Evolutionary conservation across 2,329 filamentous ascomycete genomes (phyloP).

Genomic region (Ascochyta clinopodiicola): DNA sequence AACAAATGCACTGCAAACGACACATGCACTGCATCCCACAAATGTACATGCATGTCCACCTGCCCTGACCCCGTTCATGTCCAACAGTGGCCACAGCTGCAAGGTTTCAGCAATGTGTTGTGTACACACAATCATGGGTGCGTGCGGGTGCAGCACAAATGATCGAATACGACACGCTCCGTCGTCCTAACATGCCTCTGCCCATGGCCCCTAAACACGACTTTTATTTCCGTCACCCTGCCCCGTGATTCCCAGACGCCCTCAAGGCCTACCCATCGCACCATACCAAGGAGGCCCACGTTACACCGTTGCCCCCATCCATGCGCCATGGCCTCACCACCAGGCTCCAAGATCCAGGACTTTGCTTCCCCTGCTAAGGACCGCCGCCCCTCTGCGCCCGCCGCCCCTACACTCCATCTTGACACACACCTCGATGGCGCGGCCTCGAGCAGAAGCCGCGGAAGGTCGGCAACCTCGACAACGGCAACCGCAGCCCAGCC

Average conservation of each 20-base stretch:
- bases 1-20: background rate
- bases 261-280: no score
- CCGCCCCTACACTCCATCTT: constrained; percentile 26
- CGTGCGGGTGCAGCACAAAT: background rate
- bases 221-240: constrained; percentile 5
- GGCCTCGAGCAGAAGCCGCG: constrained; percentile 24
- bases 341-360: constrained; percentile 40
- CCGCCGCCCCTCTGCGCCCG: constrained; percentile 12
- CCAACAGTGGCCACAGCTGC: background rate
- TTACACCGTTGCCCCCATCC: background rate
- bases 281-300: background rate
- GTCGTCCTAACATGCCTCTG: constrained; percentile 3
- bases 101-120: constrained; percentile 4
- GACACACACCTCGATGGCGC: constrained; percentile 36
- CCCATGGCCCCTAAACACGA: constrained; percentile 5
- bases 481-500: constrained; percentile 37
- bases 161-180: background rate
- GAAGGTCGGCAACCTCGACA: constrained; percentile 32
- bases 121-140: constrained; percentile 3
- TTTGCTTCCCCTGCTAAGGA: constrained; percentile 33
- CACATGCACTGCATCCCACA: no score
- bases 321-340: constrained; percentile 35
- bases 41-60: background rate
- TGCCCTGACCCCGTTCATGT: no score
- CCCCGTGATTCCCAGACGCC: background rate